These are phyloP conservation scores for Microbotryum silenes-acaulis DNA, from an alignment of 1,284 basidiomycete genomes.

Conservation along the genomic window DNA sequence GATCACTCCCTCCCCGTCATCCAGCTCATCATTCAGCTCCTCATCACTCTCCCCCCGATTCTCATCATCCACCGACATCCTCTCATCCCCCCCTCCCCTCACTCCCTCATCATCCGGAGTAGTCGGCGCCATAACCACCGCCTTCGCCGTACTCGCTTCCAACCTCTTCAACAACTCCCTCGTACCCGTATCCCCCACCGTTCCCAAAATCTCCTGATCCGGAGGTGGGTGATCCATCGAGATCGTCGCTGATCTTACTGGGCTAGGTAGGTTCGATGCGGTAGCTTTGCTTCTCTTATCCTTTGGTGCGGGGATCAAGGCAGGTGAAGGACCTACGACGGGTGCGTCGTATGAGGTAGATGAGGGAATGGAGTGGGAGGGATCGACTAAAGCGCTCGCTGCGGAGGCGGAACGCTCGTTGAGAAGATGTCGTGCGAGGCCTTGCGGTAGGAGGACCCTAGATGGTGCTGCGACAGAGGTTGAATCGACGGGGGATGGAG, in stretches of 20 bases:
- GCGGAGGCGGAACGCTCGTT: neutral
- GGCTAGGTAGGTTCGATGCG: neutral
- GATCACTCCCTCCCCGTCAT: no score
- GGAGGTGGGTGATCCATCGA: no score
- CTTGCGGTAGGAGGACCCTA: neutral
- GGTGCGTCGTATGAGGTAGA: neutral
- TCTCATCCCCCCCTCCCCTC: no score
- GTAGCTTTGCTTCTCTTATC: neutral
- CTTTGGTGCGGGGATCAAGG: neutral
- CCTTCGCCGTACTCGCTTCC: no score
- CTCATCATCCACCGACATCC: no score
- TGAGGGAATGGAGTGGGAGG: neutral
- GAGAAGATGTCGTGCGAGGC: neutral
- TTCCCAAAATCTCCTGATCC: no score
- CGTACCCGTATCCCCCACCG: no score
- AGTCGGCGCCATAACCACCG: no score
- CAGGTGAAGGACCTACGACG: neutral
- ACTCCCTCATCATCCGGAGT: no score
- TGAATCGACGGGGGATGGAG: neutral
- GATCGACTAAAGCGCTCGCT: neutral
- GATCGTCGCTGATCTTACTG: neutral
- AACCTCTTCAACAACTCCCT: no score
- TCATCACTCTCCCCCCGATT: no score
- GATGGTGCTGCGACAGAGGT: neutral
- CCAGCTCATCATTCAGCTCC: no score